A percentile compares a stretch with the other conserved stretches of the same genome.
These are phyloP conservation scores for Colletotrichum orchidophilum DNA, from an alignment of 2,329 filamentous ascomycete genomes.

Conservation along the genomic window DNA sequence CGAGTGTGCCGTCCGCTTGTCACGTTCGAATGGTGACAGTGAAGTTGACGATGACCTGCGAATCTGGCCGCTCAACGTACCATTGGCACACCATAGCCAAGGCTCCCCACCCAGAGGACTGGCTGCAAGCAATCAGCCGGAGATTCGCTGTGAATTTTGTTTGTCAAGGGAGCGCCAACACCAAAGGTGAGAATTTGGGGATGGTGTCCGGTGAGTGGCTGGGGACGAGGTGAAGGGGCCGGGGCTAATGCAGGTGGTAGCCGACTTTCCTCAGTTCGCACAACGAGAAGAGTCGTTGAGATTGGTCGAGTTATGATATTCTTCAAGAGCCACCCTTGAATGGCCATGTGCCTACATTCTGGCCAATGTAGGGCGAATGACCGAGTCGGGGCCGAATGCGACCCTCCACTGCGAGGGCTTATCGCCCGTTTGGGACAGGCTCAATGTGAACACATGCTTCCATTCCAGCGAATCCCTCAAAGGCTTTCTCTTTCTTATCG, in stretches of 20 bases:
- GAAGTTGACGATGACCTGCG: background rate
- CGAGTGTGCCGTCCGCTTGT: background rate
- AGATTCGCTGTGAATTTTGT: background rate
- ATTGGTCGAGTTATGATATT: background rate
- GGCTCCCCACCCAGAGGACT: background rate
- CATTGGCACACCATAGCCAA: background rate
- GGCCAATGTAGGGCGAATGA: constrained; percentile 11
- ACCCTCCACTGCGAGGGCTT: constrained; percentile 14
- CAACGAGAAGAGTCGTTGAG: background rate
- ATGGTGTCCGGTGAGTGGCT: constrained; percentile 23
- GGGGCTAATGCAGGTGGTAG: constrained; percentile 33
- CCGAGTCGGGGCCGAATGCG: constrained; percentile 25
- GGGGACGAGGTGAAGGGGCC: background rate
- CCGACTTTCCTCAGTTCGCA: background rate
- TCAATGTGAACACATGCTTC: constrained; percentile 22
- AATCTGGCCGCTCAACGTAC: background rate
- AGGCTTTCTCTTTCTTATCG: background rate
- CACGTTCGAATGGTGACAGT: constrained; percentile 15
- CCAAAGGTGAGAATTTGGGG: constrained; percentile 17
- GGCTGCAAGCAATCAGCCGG: background rate
- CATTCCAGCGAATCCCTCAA: background rate
- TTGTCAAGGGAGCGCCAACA: background rate
- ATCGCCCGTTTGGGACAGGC: constrained; percentile 5
- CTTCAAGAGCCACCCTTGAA: constrained; percentile 7
- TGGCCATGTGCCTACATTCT: constrained; percentile 19